Percentiles rank a stretch among this genome's conserved stretches.
These are phyloP conservation scores for Dactylellina cionopaga DNA, from an alignment of 2,329 filamentous ascomycete species.

Conservation along the genomic window DNA sequence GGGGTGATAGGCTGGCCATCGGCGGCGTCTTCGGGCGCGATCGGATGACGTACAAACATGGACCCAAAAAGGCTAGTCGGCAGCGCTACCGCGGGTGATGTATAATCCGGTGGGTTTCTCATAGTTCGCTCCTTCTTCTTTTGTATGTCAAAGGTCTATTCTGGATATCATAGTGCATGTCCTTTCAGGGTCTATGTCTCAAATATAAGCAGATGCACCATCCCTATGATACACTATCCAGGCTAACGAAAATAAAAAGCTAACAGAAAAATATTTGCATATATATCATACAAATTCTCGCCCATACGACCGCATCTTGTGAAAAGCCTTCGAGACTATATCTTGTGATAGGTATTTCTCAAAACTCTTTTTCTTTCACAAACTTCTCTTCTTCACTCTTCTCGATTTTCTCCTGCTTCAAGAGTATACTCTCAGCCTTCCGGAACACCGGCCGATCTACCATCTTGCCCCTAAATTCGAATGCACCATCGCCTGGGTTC, in stretches of 20 bases:
- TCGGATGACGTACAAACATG: slow-evolving; percentile 48
- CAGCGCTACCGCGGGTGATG: too few species aligned
- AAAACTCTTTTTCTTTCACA: neutral
- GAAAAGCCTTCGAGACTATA: neutral
- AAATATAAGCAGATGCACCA: too few species aligned
- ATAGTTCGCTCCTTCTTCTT: neutral
- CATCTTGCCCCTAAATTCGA: slow-evolving; percentile 47
- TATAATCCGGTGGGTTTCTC: neutral
- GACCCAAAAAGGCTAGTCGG: too few species aligned
- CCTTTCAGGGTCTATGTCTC: too few species aligned
- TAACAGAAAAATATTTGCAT: too few species aligned
- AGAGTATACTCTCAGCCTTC: slow-evolving; percentile 30
- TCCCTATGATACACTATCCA: too few species aligned
- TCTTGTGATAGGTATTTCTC: neutral
- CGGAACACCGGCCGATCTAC: slow-evolving; percentile 37
- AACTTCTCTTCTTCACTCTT: slow-evolving; percentile 19
- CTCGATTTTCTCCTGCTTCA: slow-evolving; percentile 3
- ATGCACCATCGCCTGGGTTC: slow-evolving; percentile 13
- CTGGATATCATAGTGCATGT: too few species aligned
- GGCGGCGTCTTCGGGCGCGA: slow-evolving; percentile 2
- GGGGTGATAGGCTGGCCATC: slow-evolving; percentile 11
- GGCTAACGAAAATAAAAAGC: too few species aligned
- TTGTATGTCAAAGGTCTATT: too few species aligned
- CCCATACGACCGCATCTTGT: too few species aligned
- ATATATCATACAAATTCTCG: too few species aligned